Evolutionary conservation across 2,329 filamentous ascomycete species (phyloP).

Genomic region (Sphaerulina vaccinii): DNA sequence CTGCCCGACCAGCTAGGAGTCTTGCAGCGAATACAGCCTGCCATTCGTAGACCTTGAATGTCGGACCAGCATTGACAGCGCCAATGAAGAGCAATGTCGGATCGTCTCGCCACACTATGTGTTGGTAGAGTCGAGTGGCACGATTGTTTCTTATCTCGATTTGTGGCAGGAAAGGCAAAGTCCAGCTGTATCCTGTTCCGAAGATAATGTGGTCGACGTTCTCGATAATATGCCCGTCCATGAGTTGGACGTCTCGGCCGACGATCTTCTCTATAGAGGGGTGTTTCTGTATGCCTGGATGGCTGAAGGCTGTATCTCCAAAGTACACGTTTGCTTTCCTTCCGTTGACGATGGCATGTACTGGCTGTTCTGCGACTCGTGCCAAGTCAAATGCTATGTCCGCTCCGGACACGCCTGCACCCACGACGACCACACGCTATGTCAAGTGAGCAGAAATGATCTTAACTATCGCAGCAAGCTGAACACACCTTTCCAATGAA

Average conservation of each 20-base stretch:
- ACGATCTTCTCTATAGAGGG: slow-evolving; percentile 47
- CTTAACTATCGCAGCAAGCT: background rate
- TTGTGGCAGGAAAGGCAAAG: slow-evolving; percentile 58
- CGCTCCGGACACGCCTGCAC: slow-evolving; percentile 63
- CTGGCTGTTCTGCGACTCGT: slow-evolving; percentile 46
- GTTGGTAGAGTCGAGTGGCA: slow-evolving; percentile 57
- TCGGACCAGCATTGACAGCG: slow-evolving; percentile 58
- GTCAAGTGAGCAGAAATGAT: background rate
- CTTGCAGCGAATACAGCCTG: slow-evolving; percentile 63
- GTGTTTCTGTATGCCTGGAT: slow-evolving; percentile 52
- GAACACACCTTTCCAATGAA: slow-evolving; percentile 43
- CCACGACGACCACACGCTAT: slow-evolving; percentile 59
- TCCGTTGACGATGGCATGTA: slow-evolving; percentile 57
- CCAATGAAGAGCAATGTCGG: slow-evolving; percentile 59
- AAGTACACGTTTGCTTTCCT: slow-evolving; percentile 56
- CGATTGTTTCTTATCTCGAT: slow-evolving; percentile 56
- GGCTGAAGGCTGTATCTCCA: slow-evolving; percentile 59
- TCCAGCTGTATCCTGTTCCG: slow-evolving; percentile 66
- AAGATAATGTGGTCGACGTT: slow-evolving; percentile 64
- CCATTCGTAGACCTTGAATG: slow-evolving; percentile 69
- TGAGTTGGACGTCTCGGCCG: slow-evolving; percentile 53
- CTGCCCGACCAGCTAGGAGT: slow-evolving; percentile 55
- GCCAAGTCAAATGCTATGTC: slow-evolving; percentile 60
- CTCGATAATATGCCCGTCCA: slow-evolving; percentile 53
- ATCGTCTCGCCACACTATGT: slow-evolving; percentile 57